Base-by-base conservation (phyloP, 768 basidiomycete species). In the Phaffia tasmanica region DNA sequence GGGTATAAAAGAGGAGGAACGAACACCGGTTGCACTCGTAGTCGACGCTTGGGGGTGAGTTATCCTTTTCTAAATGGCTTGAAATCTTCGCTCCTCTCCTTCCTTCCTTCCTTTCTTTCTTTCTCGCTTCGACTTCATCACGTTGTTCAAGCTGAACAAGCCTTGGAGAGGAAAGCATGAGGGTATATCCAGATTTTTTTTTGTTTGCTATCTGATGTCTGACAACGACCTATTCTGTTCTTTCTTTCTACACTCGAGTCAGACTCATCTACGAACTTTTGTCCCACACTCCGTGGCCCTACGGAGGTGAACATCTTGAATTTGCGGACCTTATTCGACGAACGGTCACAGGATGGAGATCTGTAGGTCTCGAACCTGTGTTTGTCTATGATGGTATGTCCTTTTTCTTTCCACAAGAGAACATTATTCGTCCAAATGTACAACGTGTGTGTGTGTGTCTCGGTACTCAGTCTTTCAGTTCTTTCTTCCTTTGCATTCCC, bases 31-130 rank as follows among this genome's bases (percentile, higher is more conserved):
- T 5, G 69, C 72, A 47, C 70, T 76, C 25, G 72, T 77, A 0
- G 71, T 77, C 8, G 77, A 77, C 67, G 76, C 75, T 23, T 77
- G 77, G 77, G 72, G 74, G 76, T 76, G 57, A 68, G 75, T 70
- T 11, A 1, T 23, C 47, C 30, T 6, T 15, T 19, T 7, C 18
- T 49, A 29, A 21, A 18, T n/a, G 61, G 14, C 29, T 9, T 46
- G 16, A 32, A 16, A 8, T 18, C 30, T 47, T 67, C 50, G 18
- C 47, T n/a, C 58, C 50, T 46, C 57, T 46, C 53, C 70, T 46
- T 53, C 55, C 16, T 53, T 32, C 16, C 23, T 29, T 5, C 3
- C 29, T 15, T 30, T 32, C 16, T 23, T 15, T 21, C 55, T 30
- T 25, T 30, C 50, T 16, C 7, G 14, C 51, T 55, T 42, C 35